A percentile compares a stretch with the other conserved stretches of the same genome.
Conservation (phyloP, 768 basidiomycete species). For the Tremella fuciformis region DNA sequence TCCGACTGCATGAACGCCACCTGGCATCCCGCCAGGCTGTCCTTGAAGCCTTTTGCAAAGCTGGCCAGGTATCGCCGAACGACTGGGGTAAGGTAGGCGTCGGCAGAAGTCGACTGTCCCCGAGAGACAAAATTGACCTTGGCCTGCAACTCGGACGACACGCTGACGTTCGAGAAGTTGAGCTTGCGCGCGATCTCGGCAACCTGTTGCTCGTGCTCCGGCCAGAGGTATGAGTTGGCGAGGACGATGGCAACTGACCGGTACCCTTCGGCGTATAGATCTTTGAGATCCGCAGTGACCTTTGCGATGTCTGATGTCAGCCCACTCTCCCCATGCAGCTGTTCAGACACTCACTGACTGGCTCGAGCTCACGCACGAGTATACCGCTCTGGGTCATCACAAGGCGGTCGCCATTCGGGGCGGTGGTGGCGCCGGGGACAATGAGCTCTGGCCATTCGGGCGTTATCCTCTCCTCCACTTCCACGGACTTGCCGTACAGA, state of each 20-base stretch:
- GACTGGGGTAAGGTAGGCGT: constrained; percentile 92
- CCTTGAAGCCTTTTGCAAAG: constrained; percentile 86
- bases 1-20: constrained; percentile 90
- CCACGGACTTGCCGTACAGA: constrained; percentile 69
- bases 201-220: constrained; percentile 73
- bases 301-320: too few relatives aligned
- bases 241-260: constrained; percentile 85
- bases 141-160: constrained; percentile 60
- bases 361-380: constrained; percentile 75
- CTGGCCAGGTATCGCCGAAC: constrained; percentile 78
- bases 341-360: constrained; percentile 61
- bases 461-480: constrained; percentile 85
- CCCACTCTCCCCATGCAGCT: constrained; percentile 40
- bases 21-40: constrained; percentile 56
- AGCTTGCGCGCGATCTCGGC: constrained; percentile 70
- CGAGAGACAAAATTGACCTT: constrained; percentile 72
- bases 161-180: constrained; percentile 75
- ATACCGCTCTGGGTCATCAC: constrained; percentile 77
- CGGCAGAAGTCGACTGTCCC: constrained; percentile 85
- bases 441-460: constrained; percentile 5
- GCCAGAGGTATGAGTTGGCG: constrained; percentile 87
- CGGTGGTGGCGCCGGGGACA: constrained; percentile 4
- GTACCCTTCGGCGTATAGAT: constrained; percentile 75
- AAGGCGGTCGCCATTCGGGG: constrained; percentile 18
- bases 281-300: constrained; percentile 54